Conservation (phyloP, 805 yeast species). For the Candida caryicola region DNA sequence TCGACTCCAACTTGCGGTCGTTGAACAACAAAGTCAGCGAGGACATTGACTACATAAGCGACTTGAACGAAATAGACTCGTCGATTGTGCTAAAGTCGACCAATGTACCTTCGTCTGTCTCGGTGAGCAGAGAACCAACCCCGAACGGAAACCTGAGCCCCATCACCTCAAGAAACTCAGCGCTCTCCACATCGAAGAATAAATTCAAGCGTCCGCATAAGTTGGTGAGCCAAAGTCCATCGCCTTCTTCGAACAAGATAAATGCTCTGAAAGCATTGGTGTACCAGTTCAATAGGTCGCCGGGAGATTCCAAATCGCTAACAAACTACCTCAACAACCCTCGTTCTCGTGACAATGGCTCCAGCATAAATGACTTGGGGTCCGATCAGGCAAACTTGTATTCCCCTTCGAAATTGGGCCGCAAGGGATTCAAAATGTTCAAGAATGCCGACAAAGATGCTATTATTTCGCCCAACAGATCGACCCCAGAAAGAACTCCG, state of each 20-base stretch:
- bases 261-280: constrained; percentile 8
- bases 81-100: constrained; percentile 9
- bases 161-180: constrained; percentile 9
- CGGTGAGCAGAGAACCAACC: constrained; percentile 9
- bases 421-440: constrained; percentile 33
- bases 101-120: constrained; percentile 4
- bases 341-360: not conserved
- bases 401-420: constrained; percentile 29
- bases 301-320: constrained; percentile 1
- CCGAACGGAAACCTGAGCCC: constrained; percentile 12
- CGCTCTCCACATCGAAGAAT: constrained; percentile 16
- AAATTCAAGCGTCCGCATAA: constrained; percentile 45
- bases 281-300: constrained; percentile 9
- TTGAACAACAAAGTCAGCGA: constrained; percentile 9
- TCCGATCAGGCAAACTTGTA: constrained; percentile 11
- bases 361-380: not conserved
- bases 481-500: constrained; percentile 11
- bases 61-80: constrained; percentile 25
- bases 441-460: constrained; percentile 33
- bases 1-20: constrained; percentile 24
- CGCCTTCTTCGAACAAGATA: constrained; percentile 27
- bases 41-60: constrained; percentile 23
- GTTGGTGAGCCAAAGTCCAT: constrained; percentile 43
- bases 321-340: not conserved
- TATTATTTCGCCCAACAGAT: constrained; percentile 31